Percentiles rank a stretch among this genome's conserved stretches.
Conservation (phyloP, 352 stramenopile genomes). For the Globisporangium lucens region DNA sequence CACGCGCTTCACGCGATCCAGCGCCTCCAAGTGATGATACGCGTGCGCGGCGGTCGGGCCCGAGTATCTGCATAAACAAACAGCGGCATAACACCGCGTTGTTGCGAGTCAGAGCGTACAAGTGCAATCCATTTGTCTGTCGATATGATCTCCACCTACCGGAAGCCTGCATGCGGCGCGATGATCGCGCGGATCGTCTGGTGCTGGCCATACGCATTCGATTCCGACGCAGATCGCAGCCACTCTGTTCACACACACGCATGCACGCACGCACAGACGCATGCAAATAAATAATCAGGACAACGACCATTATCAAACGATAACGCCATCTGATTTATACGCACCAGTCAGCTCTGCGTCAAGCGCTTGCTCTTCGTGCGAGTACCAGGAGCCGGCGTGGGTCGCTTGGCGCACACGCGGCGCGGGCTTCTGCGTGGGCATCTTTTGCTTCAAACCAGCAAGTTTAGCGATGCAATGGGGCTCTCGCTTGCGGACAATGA, state of each 20-base stretch:
- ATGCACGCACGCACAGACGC: neutral
- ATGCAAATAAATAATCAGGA: neutral
- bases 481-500: neutral
- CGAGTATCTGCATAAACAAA: slow-evolving; percentile 76
- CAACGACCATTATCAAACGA: neutral
- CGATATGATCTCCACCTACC: slow-evolving; percentile 24
- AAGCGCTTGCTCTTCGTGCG: slow-evolving; percentile 56
- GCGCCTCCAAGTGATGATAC: slow-evolving; percentile 87
- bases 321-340: neutral
- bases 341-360: slow-evolving; percentile 53
- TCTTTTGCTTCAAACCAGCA: neutral
- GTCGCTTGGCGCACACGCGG: slow-evolving; percentile 63
- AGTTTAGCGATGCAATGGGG: neutral
- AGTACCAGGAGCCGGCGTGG: slow-evolving; percentile 85
- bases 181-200: slow-evolving; percentile 75
- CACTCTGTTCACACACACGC: slow-evolving; percentile 38
- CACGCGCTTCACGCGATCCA: slow-evolving; percentile 65
- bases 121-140: neutral
- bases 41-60: slow-evolving; percentile 92
- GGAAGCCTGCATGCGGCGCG: slow-evolving; percentile 82
- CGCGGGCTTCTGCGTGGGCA: slow-evolving; percentile 1
- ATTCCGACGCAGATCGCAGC: slow-evolving; percentile 39
- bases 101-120: neutral
- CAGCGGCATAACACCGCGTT: neutral
- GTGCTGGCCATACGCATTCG: slow-evolving; percentile 33